A percentile compares a stretch with the other conserved stretches of the same genome.
Conservation (phyloP, 1,284 basidiomycete species). For the Cryptococcus depauperatus region DNA sequence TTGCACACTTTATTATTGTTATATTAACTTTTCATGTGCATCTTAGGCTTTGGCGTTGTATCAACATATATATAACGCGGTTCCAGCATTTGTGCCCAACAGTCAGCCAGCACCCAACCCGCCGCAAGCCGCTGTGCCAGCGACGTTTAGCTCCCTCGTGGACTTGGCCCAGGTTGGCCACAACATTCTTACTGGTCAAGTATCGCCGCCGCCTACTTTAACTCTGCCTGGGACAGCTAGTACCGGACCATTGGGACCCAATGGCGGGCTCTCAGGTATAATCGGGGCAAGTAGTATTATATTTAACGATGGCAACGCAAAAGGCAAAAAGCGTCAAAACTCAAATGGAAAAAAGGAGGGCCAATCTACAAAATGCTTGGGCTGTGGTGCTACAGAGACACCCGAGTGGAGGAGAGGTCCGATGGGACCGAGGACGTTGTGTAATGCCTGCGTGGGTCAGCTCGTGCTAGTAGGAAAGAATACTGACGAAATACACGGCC, state of each 20-base stretch:
- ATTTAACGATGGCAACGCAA: no score
- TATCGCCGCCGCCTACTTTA: no score
- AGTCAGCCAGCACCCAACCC: neutral
- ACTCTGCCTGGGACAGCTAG: no score
- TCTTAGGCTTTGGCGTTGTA: constrained; percentile 8
- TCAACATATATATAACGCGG: constrained; percentile 7
- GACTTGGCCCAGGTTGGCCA: constrained; percentile 23
- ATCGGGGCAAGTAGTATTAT: no score
- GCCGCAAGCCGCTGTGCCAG: constrained; percentile 3
- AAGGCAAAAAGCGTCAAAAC: constrained; percentile 5
- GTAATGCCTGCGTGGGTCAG: constrained; percentile 44
- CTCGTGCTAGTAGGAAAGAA: neutral
- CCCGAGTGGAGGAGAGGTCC: constrained; percentile 46
- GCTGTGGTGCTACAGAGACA: constrained; percentile 44
- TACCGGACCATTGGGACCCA: no score
- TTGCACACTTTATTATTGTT: neutral
- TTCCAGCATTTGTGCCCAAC: constrained; percentile 8
- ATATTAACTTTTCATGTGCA: neutral
- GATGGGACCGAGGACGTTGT: constrained; percentile 43
- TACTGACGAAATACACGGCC: neutral
- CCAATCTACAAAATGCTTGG: constrained; percentile 30
- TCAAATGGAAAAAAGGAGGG: constrained; percentile 8
- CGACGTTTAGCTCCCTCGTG: constrained; percentile 21
- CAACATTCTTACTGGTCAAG: constrained; percentile 20
- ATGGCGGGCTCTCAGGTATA: no score